A percentile compares a stretch with the other conserved stretches of the same genome.
Conservation (phyloP, 2,329 filamentous ascomycete genomes). For the Fusarium napiforme region DNA sequence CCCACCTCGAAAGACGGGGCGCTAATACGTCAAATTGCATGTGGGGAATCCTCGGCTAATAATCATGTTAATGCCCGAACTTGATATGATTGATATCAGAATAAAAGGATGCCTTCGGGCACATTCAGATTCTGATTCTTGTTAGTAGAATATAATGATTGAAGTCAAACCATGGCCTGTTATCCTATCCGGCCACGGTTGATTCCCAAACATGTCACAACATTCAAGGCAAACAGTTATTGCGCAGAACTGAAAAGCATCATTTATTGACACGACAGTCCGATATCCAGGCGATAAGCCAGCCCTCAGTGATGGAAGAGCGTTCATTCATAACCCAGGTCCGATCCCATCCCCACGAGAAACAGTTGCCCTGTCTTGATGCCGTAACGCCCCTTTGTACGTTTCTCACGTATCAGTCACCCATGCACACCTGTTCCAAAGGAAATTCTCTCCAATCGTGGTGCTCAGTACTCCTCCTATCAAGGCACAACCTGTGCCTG, state of each 20-base stretch:
- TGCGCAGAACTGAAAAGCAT: conserved; percentile 42
- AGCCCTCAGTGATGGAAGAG: conserved; percentile 44
- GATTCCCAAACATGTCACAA: neutral
- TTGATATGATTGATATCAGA: neutral
- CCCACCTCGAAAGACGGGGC: conserved; percentile 18
- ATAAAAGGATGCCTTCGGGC: neutral
- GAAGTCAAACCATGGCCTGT: neutral
- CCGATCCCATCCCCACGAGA: conserved; percentile 47
- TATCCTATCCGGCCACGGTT: neutral
- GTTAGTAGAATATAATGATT: neutral
- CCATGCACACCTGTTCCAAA: conserved; percentile 25
- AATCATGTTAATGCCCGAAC: conserved; percentile 34
- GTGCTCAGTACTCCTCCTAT: neutral
- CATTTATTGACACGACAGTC: conserved; percentile 42
- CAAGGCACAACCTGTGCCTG: conserved; percentile 48
- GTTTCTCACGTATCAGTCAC: conserved; percentile 34
- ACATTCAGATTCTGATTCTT: too few species aligned
- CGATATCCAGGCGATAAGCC: conserved; percentile 42
- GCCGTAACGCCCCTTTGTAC: conserved; percentile 48
- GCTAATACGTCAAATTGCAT: conserved; percentile 4
- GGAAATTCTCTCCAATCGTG: conserved; percentile 22
- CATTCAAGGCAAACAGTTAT: neutral
- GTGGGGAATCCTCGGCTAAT: conserved; percentile 52
- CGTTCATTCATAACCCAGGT: conserved; percentile 47
- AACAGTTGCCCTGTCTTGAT: conserved; percentile 46